phyloP scores from a whole-genome alignment of 768 basidiomycete species.

The Xanthoconium stramineum region DNA sequence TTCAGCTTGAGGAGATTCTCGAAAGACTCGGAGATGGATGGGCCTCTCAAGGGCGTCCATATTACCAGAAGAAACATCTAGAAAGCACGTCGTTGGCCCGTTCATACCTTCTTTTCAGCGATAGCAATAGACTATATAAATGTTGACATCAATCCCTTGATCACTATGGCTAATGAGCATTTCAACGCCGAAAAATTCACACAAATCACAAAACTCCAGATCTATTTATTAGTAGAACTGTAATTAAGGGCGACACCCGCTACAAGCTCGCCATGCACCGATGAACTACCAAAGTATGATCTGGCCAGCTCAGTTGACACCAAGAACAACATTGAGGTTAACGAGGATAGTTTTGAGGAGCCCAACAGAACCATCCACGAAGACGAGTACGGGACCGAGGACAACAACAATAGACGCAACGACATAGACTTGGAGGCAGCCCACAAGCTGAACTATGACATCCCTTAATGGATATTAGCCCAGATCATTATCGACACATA shows the following conservation, averaged over 20 bases:
- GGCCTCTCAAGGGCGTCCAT: constrained; percentile 93
- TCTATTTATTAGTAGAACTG: neutral
- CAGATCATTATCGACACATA: neutral
- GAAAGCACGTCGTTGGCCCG: neutral
- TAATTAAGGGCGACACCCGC: constrained; percentile 4
- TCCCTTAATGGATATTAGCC: neutral
- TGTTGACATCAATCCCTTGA: too few species aligned
- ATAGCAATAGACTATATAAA: constrained; percentile 88
- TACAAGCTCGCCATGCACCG: constrained; percentile 14
- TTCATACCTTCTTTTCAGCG: constrained; percentile 45
- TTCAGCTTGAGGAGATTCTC: constrained; percentile 91
- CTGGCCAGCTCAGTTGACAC: neutral
- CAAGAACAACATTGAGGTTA: neutral
- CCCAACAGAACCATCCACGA: neutral
- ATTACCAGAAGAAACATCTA: constrained; percentile 71
- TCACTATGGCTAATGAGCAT: too few species aligned
- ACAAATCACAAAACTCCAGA: neutral
- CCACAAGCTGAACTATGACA: constrained; percentile 6
- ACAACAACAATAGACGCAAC: neutral
- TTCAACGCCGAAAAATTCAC: neutral
- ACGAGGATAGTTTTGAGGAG: constrained; percentile 5
- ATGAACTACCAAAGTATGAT: neutral
- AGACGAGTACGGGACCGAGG: constrained; percentile 7
- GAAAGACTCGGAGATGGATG: constrained; percentile 96
- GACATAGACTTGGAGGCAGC: constrained; percentile 9